These are phyloP conservation scores for Urochloa ruziziensis DNA, from an alignment of 176 grass and related monocot species.

Conservation along the genomic window DNA sequence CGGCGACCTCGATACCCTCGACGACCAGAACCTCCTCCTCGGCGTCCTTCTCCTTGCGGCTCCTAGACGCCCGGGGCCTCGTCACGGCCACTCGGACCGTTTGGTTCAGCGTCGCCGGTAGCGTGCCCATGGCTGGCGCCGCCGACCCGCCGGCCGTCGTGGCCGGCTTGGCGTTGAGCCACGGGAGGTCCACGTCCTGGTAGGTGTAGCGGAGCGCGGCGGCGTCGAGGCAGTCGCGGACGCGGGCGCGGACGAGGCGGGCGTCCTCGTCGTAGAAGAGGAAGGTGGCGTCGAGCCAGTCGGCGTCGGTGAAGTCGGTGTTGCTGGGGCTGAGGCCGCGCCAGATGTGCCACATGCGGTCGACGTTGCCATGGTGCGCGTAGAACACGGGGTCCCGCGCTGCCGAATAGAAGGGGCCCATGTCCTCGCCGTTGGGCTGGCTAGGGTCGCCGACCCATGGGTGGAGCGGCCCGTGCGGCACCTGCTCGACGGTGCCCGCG, in stretches of 20 bases:
- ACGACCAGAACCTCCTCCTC: conserved; percentile 63
- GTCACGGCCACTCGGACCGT: conserved; percentile 29
- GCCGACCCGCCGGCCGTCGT: conserved; percentile 5
- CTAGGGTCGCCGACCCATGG: conserved; percentile 31
- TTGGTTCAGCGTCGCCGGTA: conserved; percentile 18
- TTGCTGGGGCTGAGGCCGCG: conserved; percentile 14
- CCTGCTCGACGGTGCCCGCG: conserved; percentile 21
- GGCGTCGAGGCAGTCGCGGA: conserved; percentile 46
- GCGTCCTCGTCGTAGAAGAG: conserved; percentile 65
- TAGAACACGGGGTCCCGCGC: conserved; percentile 67
- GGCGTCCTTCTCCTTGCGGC: conserved; percentile 35
- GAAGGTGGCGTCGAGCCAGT: conserved; percentile 55
- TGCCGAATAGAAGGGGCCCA: conserved; percentile 65
- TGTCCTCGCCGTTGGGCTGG: conserved; percentile 40
- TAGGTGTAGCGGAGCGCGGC: conserved; percentile 40
- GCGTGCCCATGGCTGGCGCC: background rate
- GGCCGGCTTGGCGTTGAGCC: conserved; percentile 31
- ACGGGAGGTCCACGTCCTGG: conserved; percentile 60
- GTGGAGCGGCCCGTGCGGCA: conserved; percentile 42
- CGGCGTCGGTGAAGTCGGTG: conserved; percentile 31
- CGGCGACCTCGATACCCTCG: conserved; percentile 40
- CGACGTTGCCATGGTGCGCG: conserved; percentile 67
- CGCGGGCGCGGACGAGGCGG: conserved; percentile 33
- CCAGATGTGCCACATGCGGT: conserved; percentile 72
- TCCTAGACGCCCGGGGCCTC: conserved; percentile 43